Evolutionary conservation across 805 yeast species (phyloP).

Genomic region (Zygoascus flipseniorum): DNA sequence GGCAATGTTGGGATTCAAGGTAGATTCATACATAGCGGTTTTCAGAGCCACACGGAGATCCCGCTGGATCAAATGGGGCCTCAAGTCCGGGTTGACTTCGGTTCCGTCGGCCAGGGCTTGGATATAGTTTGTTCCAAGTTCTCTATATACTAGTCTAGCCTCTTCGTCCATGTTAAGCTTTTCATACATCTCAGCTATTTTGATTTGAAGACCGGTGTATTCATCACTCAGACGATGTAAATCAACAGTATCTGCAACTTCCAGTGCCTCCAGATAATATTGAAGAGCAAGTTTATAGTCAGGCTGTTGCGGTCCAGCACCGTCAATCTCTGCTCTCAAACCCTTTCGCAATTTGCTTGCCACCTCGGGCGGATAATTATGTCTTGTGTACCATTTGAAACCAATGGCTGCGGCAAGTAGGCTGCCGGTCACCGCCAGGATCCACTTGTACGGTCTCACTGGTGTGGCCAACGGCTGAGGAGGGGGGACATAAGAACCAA

Average conservation of each 20-base stretch:
- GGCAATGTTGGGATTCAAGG: conserved; percentile 38
- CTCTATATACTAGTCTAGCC: conserved; percentile 61
- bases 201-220: conserved; percentile 84
- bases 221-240: conserved; percentile 61
- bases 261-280: conserved; percentile 66
- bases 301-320: conserved; percentile 37
- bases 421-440: conserved; percentile 7
- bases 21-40: conserved; percentile 46
- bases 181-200: conserved; percentile 82
- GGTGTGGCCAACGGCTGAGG: not conserved
- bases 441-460: conserved; percentile 11
- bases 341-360: conserved; percentile 68
- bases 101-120: conserved; percentile 41
- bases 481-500: not conserved
- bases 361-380: conserved; percentile 47
- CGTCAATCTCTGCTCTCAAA: conserved; percentile 74
- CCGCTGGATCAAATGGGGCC: conserved; percentile 58
- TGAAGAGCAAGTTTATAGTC: conserved; percentile 63
- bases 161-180: conserved; percentile 50
- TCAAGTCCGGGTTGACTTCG: conserved; percentile 31
- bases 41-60: conserved; percentile 64
- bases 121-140: conserved; percentile 48
- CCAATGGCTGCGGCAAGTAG: conserved; percentile 9
- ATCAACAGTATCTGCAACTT: conserved; percentile 46
- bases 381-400: conserved; percentile 21